Evolutionary conservation across 306 rosid genomes (phyloP).

Genomic region (Glycine soja): DNA sequence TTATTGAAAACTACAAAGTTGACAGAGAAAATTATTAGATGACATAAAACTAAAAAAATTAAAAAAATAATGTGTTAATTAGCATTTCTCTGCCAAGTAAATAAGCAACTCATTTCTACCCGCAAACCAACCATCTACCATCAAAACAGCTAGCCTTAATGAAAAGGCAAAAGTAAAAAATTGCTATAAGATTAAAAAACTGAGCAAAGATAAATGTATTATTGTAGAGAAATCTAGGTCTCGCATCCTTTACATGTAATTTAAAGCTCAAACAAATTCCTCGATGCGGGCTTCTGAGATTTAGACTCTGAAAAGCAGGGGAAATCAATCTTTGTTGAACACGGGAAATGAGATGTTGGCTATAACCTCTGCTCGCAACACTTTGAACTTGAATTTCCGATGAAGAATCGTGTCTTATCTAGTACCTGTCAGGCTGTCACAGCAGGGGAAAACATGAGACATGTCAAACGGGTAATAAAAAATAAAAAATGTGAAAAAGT

Average conservation of each 20-base stretch:
- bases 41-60: too few relatives aligned
- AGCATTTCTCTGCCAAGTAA: neutral
- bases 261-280: constrained; percentile 25
- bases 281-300: constrained; percentile 13
- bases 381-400: constrained; percentile 23
- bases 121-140: neutral
- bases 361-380: constrained; percentile 29
- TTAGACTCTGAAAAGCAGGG: constrained; percentile 23
- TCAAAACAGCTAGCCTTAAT: constrained; percentile 11
- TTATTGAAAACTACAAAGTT: too few relatives aligned
- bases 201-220: constrained; percentile 36
- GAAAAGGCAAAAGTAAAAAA: neutral
- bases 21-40: too few relatives aligned
- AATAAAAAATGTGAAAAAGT: constrained; percentile 14
- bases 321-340: constrained; percentile 33
- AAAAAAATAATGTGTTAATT: too few relatives aligned
- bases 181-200: neutral
- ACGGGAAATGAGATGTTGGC: constrained; percentile 31
- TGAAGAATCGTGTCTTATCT: constrained; percentile 22
- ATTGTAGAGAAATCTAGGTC: neutral
- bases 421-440: constrained; percentile 39
- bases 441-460: constrained; percentile 11
- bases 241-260: constrained; percentile 45
- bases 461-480: constrained; percentile 24
- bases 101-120: neutral